Percentiles rank a stretch among this genome's conserved stretches.
Conservation (phyloP, 2,329 filamentous ascomycete species). For the Scytalidium sp. region DNA sequence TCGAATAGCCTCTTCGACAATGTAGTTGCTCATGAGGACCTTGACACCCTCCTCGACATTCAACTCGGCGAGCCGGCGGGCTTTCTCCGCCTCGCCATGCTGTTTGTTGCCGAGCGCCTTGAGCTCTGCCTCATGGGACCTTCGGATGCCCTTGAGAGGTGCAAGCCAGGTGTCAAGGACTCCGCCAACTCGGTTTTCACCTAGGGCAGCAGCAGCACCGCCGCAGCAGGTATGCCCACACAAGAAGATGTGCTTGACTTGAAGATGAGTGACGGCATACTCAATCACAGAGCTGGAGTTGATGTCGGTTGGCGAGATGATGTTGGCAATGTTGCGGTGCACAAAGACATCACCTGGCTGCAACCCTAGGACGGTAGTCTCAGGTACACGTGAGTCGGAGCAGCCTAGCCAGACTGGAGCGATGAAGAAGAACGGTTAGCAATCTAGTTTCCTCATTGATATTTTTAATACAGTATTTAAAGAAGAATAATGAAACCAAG, state of each 20-base stretch:
- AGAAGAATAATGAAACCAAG: too few species aligned
- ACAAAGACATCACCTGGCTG: constrained; percentile 84
- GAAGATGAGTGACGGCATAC: constrained; percentile 71
- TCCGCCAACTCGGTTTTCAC: constrained; percentile 44
- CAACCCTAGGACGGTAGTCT: constrained; percentile 75
- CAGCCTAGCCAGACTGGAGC: constrained; percentile 76
- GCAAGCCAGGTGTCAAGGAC: constrained; percentile 55
- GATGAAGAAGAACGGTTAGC: neutral
- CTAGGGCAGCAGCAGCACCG: constrained; percentile 59
- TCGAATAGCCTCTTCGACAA: constrained; percentile 66
- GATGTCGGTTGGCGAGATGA: constrained; percentile 72
- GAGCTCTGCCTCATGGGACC: constrained; percentile 52
- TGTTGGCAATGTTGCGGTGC: constrained; percentile 88
- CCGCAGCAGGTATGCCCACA: constrained; percentile 69
- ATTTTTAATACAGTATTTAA: too few species aligned
- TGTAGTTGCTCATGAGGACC: constrained; percentile 64
- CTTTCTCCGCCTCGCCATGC: constrained; percentile 49
- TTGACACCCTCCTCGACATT: constrained; percentile 71
- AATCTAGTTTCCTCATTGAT: neutral
- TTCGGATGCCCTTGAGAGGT: constrained; percentile 44
- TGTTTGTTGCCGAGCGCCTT: constrained; percentile 35
- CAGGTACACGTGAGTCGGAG: constrained; percentile 80
- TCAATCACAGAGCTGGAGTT: constrained; percentile 74
- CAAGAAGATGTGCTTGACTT: constrained; percentile 68
- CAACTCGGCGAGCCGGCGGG: constrained; percentile 66